Evolutionary conservation across 2,329 filamentous ascomycete species (phyloP), one percentile per base, ranked within the genome.

Genomic region (Paraconiothyrium sp.): DNA sequence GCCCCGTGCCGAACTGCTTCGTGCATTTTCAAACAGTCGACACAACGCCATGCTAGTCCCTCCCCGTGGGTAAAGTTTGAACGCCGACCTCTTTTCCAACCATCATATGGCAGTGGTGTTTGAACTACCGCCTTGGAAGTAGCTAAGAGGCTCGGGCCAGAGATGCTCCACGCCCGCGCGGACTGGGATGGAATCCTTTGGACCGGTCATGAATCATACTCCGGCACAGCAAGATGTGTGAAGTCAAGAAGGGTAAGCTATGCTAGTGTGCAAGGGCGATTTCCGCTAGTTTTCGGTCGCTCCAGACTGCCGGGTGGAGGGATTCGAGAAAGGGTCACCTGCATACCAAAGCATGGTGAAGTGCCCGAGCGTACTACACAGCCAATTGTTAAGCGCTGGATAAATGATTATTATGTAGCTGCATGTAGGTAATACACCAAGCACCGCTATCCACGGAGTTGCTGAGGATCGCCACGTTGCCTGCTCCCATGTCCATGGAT

Each of bases 31-130:
- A 20, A 13, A 30, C 11, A 16, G 4, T 22, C n/a, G 8, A 44
- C 30, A 22, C 20, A 10, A 16, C 46, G 30, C 24, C 14, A 13
- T 48, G 52, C 27, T 39, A 55, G 14, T 32, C 39, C 39, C 22
- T 20, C 52, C 27, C 39, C 39, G 27, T 55, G 39, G 52, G 52
- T 46, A 46, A 46, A 44, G 27, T 46, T 54, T 55, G 39, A 55
- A 46, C 52, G 39, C 39, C 52, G 52, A 55, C 52, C n/a, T 20
- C 4, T 24, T 5, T 11, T 35, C 24, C 13, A 24, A 27, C 39
- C 39, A 13, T 7, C 13, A 9, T n/a, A 46, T 16, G 39, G 39
- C 30, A 20, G 27, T 44, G 27, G 24, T 20, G 34, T 20, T 34
- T 54, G 39, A 22, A 39, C 27, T 27, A 30, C 46, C 30, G 30